Percentiles rank a stretch among this genome's conserved stretches.
phyloP scores from a whole-genome alignment of 2,329 filamentous ascomycete genomes.

The Biscogniauxia mediterranea region DNA sequence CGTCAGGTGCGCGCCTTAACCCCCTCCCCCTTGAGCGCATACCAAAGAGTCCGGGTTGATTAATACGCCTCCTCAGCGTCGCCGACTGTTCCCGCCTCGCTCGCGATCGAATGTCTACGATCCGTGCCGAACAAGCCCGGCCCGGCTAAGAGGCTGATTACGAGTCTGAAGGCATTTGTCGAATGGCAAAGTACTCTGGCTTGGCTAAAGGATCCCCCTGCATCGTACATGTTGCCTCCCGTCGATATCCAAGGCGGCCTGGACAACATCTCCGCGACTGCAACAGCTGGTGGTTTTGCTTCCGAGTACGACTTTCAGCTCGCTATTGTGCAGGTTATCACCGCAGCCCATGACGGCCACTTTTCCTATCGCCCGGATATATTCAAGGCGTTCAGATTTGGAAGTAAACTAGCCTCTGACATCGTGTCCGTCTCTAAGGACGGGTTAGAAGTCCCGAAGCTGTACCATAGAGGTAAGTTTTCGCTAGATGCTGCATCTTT shows the following conservation, averaged over 20 bases:
- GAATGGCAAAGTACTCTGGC: slow-evolving; percentile 49
- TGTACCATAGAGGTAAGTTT: slow-evolving; percentile 49
- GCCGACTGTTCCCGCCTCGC: slow-evolving; percentile 35
- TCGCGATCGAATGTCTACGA: slow-evolving; percentile 38
- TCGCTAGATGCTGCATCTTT: background rate
- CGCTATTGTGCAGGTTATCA: slow-evolving; percentile 52
- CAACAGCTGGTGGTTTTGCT: slow-evolving; percentile 40
- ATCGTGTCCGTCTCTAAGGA: slow-evolving; percentile 61
- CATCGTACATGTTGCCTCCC: slow-evolving; percentile 47
- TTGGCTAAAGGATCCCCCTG: slow-evolving; percentile 51
- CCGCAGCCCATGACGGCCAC: slow-evolving; percentile 63
- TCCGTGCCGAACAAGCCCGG: slow-evolving; percentile 39
- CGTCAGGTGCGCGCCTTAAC: slow-evolving; percentile 14
- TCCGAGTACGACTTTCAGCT: slow-evolving; percentile 56
- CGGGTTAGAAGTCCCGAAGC: slow-evolving; percentile 55
- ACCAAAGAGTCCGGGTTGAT: background rate
- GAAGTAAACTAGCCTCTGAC: slow-evolving; percentile 30
- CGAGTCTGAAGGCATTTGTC: slow-evolving; percentile 40
- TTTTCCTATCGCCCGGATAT: slow-evolving; percentile 55
- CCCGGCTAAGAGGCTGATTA: slow-evolving; percentile 35
- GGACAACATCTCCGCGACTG: slow-evolving; percentile 43
- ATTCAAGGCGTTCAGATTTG: slow-evolving; percentile 51
- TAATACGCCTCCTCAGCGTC: slow-evolving; percentile 17
- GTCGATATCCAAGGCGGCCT: slow-evolving; percentile 48
- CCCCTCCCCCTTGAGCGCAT: background rate